Evolutionary conservation across 148 eudicot species (phyloP), one percentile per base, ranked within the genome.

Genomic region (Pouteria glomerata): DNA sequence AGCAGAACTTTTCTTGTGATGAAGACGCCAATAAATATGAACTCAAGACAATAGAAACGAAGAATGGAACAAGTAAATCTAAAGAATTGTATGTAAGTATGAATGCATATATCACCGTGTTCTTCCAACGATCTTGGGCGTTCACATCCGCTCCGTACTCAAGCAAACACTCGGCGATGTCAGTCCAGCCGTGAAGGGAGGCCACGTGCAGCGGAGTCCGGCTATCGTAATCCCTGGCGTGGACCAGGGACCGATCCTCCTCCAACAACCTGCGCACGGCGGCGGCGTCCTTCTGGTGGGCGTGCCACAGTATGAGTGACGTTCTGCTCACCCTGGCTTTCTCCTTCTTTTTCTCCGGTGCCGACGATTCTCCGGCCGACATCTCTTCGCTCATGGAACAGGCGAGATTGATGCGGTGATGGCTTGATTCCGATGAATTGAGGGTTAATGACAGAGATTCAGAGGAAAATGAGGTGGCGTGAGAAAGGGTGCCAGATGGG

Each of bases 131-230:
- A 91, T 91, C 98, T 42, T 82, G 91, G 35, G 97, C 85, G 79
- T 95, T 95, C 73, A 95, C 91, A 73, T 95, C 93, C 45, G 98
- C 98, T 14, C 87, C 87, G 66, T 56, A 81, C 41, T 95, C 93
- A 11, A 95, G 74, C 77, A 95, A 80, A 58, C 88, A 85, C 77
- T 82, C 79, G 51, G 93, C 97, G 13, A 91, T 91, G 33, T 95
- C 93, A 71, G 88, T 78, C 98, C 89, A 95, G 4, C 97, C 98
- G 63, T 95, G 98, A 19, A 95, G 79, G 31, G 97, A 82, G 6
- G 98, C 98, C 14, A 91, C 98, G 27, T 91, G 97, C 10, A 95
- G 91, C 24, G 98, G 97, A 3, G 98, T 95, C 24, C 98, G 85
- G 45, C 74, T 85, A 58, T 95, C 98, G 64, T 95, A 95, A 80